Base-by-base conservation (phyloP, 2,329 filamentous ascomycete genomes). In the Aspergillus neotritici region DNA sequence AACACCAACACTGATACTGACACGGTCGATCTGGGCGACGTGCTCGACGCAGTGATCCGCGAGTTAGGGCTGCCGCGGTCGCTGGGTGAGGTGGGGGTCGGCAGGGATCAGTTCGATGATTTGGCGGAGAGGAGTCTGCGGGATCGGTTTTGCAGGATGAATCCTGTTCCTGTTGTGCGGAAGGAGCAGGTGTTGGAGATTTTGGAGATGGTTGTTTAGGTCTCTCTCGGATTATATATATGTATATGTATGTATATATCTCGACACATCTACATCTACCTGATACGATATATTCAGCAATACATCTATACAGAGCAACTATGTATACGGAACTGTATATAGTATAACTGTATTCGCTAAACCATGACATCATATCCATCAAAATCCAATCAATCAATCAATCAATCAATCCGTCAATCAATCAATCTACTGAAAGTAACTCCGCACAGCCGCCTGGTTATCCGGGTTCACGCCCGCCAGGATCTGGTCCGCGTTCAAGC, bases 361-460 rank as follows among this genome's bases (percentile, higher is more conserved):
- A n/a, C n/a, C n/a, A n/a, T n/a, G n/a, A n/a, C n/a, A n/a, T n/a
- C n/a, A n/a, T n/a, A n/a, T n/a, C n/a, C n/a, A n/a, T n/a, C n/a
- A n/a, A n/a, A n/a, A n/a, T n/a, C n/a, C n/a, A n/a, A n/a, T n/a
- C n/a, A n/a, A n/a, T n/a, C n/a, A n/a, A n/a, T n/a, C n/a, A n/a
- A n/a, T n/a, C n/a, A n/a, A n/a, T n/a, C n/a, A n/a, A n/a, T n/a
- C n/a, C n/a, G n/a, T n/a, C n/a, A n/a, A n/a, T n/a, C n/a, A 39
- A 43, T 30, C n/a, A 31, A 34, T 53, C 41, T 78, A 88, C 60
- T 78, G 76, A 70, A 95, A 94, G 71, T 84, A 87, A 51, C 79
- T 80, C 65, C 84, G 82, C 47, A 94, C 87, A 9, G 79, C 83
- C 60, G 83, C 79, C 68, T 96, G 90, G 48, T 86, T 84, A 55